A percentile compares a stretch with the other conserved stretches of the same genome.
Evolutionary conservation across 106 monocot species (phyloP).

Genomic region (Xerophyta viscosa): DNA sequence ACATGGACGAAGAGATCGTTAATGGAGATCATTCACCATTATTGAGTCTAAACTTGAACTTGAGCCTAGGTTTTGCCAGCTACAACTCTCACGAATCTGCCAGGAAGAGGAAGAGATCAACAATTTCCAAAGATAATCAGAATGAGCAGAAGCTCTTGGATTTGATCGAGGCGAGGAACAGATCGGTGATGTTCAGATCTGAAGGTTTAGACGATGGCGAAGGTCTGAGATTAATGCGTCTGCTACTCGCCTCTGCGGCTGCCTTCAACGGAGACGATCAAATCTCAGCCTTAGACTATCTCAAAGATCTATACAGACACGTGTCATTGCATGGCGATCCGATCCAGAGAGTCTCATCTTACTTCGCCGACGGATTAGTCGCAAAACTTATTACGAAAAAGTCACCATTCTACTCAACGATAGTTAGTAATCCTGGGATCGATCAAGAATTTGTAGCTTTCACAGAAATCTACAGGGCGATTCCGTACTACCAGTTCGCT

Average conservation of each 20-base stretch:
- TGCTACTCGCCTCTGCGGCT: slow-evolving; percentile 40
- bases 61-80: too few species aligned
- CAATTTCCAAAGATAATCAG: too few species aligned
- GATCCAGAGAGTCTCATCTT: slow-evolving; percentile 41
- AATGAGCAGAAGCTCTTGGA: too few species aligned
- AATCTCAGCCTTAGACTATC: slow-evolving; percentile 14
- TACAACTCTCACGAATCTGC: too few species aligned
- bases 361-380: slow-evolving; percentile 46
- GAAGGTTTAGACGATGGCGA: slow-evolving; percentile 17
- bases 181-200: too few species aligned
- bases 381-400: slow-evolving; percentile 2
- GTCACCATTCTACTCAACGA: slow-evolving; percentile 6
- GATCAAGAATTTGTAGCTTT: slow-evolving; percentile 36
- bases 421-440: slow-evolving; percentile 7
- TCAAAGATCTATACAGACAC: slow-evolving; percentile 31
- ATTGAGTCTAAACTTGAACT: too few species aligned
- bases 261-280: slow-evolving; percentile 19
- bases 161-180: too few species aligned
- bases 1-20: too few species aligned
- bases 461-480: slow-evolving; percentile 36
- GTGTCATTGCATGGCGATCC: slow-evolving; percentile 39
- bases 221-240: slow-evolving; percentile 24
- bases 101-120: too few species aligned
- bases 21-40: too few species aligned
- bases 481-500: slow-evolving; percentile 50